phyloP scores from a whole-genome alignment of 2,329 filamentous ascomycete species.

The Thermomyces lanuginosus region DNA sequence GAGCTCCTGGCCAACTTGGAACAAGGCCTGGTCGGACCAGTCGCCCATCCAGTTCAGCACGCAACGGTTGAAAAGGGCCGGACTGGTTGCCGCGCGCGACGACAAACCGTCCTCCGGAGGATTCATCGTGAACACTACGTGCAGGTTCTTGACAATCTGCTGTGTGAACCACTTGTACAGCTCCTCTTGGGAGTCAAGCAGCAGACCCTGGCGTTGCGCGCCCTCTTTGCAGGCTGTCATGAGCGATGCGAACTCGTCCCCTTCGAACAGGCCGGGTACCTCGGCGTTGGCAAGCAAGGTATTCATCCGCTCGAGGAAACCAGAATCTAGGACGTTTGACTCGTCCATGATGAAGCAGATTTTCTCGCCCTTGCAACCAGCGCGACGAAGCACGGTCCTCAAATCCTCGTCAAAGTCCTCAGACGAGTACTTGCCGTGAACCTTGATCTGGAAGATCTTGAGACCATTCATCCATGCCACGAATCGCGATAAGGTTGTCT shows the following conservation, averaged over 20 bases:
- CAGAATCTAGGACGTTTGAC: slow-evolving; percentile 93
- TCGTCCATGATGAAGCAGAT: slow-evolving; percentile 99
- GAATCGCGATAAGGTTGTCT: slow-evolving; percentile 93
- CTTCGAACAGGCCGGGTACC: slow-evolving; percentile 94
- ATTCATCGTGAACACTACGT: slow-evolving; percentile 99
- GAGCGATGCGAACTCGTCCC: slow-evolving; percentile 93
- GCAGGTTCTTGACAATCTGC: slow-evolving; percentile 96
- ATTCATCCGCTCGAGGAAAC: slow-evolving; percentile 98
- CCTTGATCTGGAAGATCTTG: slow-evolving; percentile 99
- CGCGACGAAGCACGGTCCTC: slow-evolving; percentile 77
- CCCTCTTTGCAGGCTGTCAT: slow-evolving; percentile 99
- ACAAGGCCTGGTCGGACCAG: slow-evolving; percentile 97
- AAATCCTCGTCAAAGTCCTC: slow-evolving; percentile 98
- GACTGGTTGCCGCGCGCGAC: slow-evolving; percentile 92
- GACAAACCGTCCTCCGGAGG: slow-evolving; percentile 87
- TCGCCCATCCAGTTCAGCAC: slow-evolving; percentile 99
- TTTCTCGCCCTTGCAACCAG: slow-evolving; percentile 96
- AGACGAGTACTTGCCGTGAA: slow-evolving; percentile 93
- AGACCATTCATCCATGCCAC: slow-evolving; percentile 99
- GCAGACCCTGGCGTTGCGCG: slow-evolving; percentile 82
- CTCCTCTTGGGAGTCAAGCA: slow-evolving; percentile 94
- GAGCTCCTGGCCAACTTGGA: slow-evolving; percentile 90
- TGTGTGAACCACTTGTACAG: slow-evolving; percentile 99
- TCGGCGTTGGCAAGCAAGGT: slow-evolving; percentile 97
- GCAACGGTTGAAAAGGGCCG: slow-evolving; percentile 96